These are phyloP conservation scores for Daldinia childiae DNA, from an alignment of 495 filamentous ascomycete genomes.

Conservation along the genomic window DNA sequence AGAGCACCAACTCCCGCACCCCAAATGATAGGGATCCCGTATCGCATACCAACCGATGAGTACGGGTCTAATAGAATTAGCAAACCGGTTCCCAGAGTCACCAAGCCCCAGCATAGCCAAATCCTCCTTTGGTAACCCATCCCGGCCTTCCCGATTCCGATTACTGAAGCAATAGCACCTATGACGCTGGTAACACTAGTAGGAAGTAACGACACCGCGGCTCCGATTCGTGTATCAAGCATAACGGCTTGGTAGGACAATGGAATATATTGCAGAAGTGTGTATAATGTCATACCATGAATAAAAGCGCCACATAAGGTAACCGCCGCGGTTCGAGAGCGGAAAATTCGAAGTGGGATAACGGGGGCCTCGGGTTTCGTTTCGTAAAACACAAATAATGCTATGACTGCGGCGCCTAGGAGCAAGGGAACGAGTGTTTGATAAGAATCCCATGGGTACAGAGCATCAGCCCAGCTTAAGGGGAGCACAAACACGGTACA, in stretches of 20 bases:
- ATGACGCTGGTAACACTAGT: slow-evolving; percentile 34
- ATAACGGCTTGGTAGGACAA: slow-evolving; percentile 52
- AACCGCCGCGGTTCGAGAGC: slow-evolving; percentile 41
- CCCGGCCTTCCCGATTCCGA: slow-evolving; percentile 37
- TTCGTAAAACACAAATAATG: slow-evolving; percentile 52
- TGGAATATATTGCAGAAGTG: slow-evolving; percentile 50
- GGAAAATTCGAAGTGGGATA: slow-evolving; percentile 50
- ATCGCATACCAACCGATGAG: slow-evolving; percentile 27
- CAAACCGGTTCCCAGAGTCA: slow-evolving; percentile 43
- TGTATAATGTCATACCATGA: slow-evolving; percentile 48
- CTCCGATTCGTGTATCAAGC: slow-evolving; percentile 41
- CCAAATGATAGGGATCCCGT: slow-evolving; percentile 45
- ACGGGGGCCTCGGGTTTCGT: slow-evolving; percentile 43
- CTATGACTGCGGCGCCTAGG: slow-evolving; percentile 48
- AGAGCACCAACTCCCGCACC: slow-evolving; percentile 46
- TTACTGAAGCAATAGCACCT: slow-evolving; percentile 33
- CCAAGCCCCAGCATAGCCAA: slow-evolving; percentile 41
- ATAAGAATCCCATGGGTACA: slow-evolving; percentile 56
- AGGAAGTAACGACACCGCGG: slow-evolving; percentile 47
- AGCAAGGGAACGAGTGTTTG: slow-evolving; percentile 52
- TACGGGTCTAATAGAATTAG: slow-evolving; percentile 24
- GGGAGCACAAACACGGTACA: slow-evolving; percentile 49
- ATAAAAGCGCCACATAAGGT: slow-evolving; percentile 45
- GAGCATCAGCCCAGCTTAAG: slow-evolving; percentile 54
- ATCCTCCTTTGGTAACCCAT: slow-evolving; percentile 42